These are phyloP conservation scores for Sporodiniella umbellata DNA, from an alignment of 371 early-diverging fungal species.

Conservation along the genomic window DNA sequence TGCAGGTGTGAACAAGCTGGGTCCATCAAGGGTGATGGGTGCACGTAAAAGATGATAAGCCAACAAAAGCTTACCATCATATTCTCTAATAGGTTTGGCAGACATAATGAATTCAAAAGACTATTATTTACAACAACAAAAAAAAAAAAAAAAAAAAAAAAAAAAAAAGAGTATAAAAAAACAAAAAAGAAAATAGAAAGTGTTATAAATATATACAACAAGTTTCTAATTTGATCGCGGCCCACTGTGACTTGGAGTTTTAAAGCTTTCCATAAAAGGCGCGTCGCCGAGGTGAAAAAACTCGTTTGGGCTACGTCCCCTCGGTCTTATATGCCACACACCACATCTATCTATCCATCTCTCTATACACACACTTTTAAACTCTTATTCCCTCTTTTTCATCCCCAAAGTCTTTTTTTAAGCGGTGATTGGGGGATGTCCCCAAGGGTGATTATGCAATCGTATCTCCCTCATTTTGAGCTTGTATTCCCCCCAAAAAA, in stretches of 20 bases:
- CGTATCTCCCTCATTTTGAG: too few species aligned
- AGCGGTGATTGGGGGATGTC: slow-evolving; percentile 14
- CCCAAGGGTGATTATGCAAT: slow-evolving; percentile 2
- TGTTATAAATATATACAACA: too few species aligned
- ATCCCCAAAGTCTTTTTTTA: slow-evolving; percentile 9
- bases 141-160: slow-evolving; percentile 6
- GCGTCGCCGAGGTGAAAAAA: slow-evolving; percentile 25
- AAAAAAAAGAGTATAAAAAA: not conserved
- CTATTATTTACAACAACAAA: not conserved
- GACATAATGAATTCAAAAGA: slow-evolving; percentile 61
- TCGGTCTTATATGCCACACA: slow-evolving; percentile 3
- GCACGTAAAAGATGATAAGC: slow-evolving; percentile 83
- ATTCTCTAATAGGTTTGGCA: slow-evolving; percentile 96
- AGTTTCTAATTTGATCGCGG: too few species aligned
- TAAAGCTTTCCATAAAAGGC: slow-evolving; percentile 16
- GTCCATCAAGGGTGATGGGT: slow-evolving; percentile 39
- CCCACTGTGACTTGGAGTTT: slow-evolving; percentile 2
- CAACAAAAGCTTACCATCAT: slow-evolving; percentile 94
- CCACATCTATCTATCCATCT: too few species aligned
- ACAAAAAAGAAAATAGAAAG: slow-evolving; percentile 5
- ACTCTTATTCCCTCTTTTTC: not conserved
- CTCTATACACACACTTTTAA: too few species aligned
- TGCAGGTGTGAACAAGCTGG: slow-evolving; percentile 67
- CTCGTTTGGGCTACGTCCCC: slow-evolving; percentile 22
- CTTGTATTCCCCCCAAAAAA: too few species aligned